A percentile compares a stretch with the other conserved stretches of the same genome.
phyloP scores from a whole-genome alignment of 495 filamentous ascomycete genomes.

The Daldinia grandis region DNA sequence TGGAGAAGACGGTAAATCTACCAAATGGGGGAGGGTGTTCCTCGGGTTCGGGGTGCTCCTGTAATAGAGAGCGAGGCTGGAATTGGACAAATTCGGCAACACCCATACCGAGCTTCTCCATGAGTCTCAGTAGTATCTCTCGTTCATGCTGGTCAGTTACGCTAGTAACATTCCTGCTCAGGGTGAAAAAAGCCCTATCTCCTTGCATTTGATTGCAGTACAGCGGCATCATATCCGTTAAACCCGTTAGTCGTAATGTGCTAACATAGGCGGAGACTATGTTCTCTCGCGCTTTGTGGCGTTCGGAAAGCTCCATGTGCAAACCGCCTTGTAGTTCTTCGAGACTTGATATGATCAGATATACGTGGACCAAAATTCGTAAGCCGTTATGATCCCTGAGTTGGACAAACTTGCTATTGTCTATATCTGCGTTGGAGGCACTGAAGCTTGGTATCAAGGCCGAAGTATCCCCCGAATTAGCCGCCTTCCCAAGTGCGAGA shows the following conservation, averaged over 20 bases:
- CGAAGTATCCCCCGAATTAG: slow-evolving; percentile 59
- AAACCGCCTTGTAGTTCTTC: slow-evolving; percentile 58
- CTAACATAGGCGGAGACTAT: slow-evolving; percentile 84
- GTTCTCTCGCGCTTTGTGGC: slow-evolving; percentile 61
- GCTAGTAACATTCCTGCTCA: slow-evolving; percentile 66
- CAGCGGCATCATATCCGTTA: slow-evolving; percentile 79
- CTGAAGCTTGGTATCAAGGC: slow-evolving; percentile 56
- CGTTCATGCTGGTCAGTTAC: slow-evolving; percentile 56
- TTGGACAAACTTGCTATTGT: slow-evolving; percentile 54
- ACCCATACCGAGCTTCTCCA: slow-evolving; percentile 63
- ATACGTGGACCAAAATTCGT: slow-evolving; percentile 69
- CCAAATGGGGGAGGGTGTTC: slow-evolving; percentile 45
- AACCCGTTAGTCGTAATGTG: slow-evolving; percentile 71
- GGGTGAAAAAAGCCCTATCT: slow-evolving; percentile 54
- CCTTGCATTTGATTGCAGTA: slow-evolving; percentile 81
- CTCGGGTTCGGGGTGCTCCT: slow-evolving; percentile 43
- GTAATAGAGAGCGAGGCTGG: slow-evolving; percentile 65
- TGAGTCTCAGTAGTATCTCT: slow-evolving; percentile 68
- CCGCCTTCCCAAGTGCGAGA: slow-evolving; percentile 60
- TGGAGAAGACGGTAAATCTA: slow-evolving; percentile 61
- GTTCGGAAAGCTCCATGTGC: slow-evolving; percentile 46
- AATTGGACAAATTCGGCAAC: slow-evolving; percentile 57
- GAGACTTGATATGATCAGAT: slow-evolving; percentile 57
- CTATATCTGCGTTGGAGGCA: slow-evolving; percentile 43
- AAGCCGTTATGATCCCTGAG: slow-evolving; percentile 65